Evolutionary conservation across 352 stramenopile species (phyloP).

Genomic region (Phytopythium ostracodes): DNA sequence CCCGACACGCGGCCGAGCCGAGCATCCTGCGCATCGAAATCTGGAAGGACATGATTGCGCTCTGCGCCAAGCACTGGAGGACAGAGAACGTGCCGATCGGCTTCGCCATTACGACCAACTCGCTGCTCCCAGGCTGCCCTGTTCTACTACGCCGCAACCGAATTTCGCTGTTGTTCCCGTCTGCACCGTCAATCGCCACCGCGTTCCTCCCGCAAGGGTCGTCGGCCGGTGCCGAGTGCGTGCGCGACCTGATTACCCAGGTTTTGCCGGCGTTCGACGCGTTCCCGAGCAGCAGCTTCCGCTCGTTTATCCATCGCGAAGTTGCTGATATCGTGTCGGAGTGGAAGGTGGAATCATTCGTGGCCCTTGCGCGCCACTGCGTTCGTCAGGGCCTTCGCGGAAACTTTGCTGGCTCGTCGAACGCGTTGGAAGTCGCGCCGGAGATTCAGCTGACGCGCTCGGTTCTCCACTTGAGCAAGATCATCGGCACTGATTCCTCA

Average conservation of each 20-base stretch:
- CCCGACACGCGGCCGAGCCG: slow-evolving; percentile 19
- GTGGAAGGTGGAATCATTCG: slow-evolving; percentile 68
- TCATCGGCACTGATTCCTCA: slow-evolving; percentile 36
- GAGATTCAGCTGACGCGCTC: slow-evolving; percentile 50
- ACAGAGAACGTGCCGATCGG: slow-evolving; percentile 67
- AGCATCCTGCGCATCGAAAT: slow-evolving; percentile 40
- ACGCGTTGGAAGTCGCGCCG: slow-evolving; percentile 7
- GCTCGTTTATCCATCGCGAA: slow-evolving; percentile 59
- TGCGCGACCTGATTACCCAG: slow-evolving; percentile 43
- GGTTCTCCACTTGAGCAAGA: slow-evolving; percentile 54
- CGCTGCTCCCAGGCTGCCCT: slow-evolving; percentile 45
- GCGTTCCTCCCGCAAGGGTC: slow-evolving; percentile 38
- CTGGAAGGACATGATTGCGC: slow-evolving; percentile 61
- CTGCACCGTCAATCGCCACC: slow-evolving; percentile 41
- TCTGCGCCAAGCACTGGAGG: slow-evolving; percentile 72
- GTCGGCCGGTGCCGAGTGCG: slow-evolving; percentile 29
- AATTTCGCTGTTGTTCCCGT: slow-evolving; percentile 60
- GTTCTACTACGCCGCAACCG: slow-evolving; percentile 68
- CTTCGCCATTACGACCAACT: slow-evolving; percentile 43
- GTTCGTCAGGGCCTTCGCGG: slow-evolving; percentile 41
- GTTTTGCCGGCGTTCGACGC: slow-evolving; percentile 64
- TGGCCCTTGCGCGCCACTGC: slow-evolving; percentile 58
- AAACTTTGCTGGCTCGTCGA: slow-evolving; percentile 1
- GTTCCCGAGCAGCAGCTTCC: slow-evolving; percentile 57
- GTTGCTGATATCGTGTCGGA: slow-evolving; percentile 46